These are phyloP conservation scores for Teunomyces tritomae DNA, from an alignment of 805 yeast species.

Conservation along the genomic window DNA sequence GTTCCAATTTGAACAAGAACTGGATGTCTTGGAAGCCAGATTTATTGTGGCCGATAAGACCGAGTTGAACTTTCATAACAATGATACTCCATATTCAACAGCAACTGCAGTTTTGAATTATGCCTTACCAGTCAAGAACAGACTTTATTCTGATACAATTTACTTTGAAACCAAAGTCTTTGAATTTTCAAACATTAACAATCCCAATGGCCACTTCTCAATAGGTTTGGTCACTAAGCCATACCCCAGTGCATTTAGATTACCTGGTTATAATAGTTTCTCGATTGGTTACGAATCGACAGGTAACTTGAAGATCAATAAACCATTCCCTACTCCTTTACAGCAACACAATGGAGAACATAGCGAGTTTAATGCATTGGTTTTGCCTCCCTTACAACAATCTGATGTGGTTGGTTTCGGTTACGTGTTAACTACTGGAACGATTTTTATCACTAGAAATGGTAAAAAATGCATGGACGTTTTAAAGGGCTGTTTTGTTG, in stretches of 20 bases:
- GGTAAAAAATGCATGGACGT: conserved; percentile 54
- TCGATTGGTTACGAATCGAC: conserved; percentile 72
- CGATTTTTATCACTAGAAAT: conserved; percentile 53
- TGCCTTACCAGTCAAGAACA: conserved; percentile 35
- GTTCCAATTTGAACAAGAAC: conserved; percentile 40
- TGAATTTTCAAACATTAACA: conserved; percentile 22
- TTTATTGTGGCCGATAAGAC: conserved; percentile 40
- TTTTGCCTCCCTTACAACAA: conserved; percentile 50
- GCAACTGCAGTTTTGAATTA: conserved; percentile 39
- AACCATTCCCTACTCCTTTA: conserved; percentile 53
- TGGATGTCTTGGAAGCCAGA: conserved; percentile 27
- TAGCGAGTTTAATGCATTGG: conserved; percentile 42
- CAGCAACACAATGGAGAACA: conserved; percentile 42
- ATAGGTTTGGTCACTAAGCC: conserved; percentile 72
- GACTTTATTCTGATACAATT: conserved; percentile 39
- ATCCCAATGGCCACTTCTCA: conserved; percentile 50
- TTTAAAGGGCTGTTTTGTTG: conserved; percentile 46
- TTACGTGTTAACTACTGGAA: conserved; percentile 45
- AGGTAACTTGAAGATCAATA: conserved; percentile 66
- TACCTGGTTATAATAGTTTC: conserved; percentile 71
- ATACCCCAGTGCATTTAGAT: conserved; percentile 62
- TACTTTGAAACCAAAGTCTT: conserved; percentile 59
- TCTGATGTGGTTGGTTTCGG: conserved; percentile 60
- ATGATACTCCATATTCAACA: conserved; percentile 39
- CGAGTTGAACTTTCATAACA: conserved; percentile 34